A percentile compares a stretch with the other conserved stretches of the same genome.
These are phyloP conservation scores for Neocatenulostroma microsporum DNA, from an alignment of 2,329 filamentous ascomycete genomes.

Conservation along the genomic window DNA sequence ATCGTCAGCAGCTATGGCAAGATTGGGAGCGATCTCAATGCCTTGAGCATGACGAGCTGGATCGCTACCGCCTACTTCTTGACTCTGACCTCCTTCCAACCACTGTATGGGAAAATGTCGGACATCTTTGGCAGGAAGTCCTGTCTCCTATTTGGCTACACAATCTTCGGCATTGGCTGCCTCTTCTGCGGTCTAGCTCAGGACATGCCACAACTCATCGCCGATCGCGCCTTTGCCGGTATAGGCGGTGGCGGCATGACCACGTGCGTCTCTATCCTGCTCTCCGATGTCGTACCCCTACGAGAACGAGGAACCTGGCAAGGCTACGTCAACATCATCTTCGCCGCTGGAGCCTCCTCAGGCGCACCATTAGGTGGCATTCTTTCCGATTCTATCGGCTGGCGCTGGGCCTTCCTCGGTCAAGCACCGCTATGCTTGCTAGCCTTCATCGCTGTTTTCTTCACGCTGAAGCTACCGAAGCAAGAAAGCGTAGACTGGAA, in stretches of 20 bases:
- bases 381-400: slow-evolving; percentile 64
- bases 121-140: slow-evolving; percentile 64
- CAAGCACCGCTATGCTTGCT: slow-evolving; percentile 62
- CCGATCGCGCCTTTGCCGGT: slow-evolving; percentile 54
- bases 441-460: slow-evolving; percentile 56
- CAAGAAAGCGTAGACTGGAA: slow-evolving; percentile 55
- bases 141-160: slow-evolving; percentile 57
- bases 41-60: slow-evolving; percentile 68
- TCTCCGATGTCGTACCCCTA: slow-evolving; percentile 64
- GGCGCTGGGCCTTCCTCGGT: slow-evolving; percentile 67
- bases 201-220: slow-evolving; percentile 58
- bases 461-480: slow-evolving; percentile 55
- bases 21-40: slow-evolving; percentile 67
- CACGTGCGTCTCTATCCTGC: slow-evolving; percentile 59
- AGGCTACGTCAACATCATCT: slow-evolving; percentile 65
- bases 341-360: slow-evolving; percentile 56
- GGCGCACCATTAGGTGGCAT: slow-evolving; percentile 65
- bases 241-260: slow-evolving; percentile 67
- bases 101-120: slow-evolving; percentile 62
- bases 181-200: slow-evolving; percentile 55
- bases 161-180: slow-evolving; percentile 58
- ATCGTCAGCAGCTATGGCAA: slow-evolving; percentile 69
- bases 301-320: slow-evolving; percentile 67
- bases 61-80: slow-evolving; percentile 66
- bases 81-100: slow-evolving; percentile 67